Evolutionary conservation across 768 basidiomycete species (phyloP), one percentile per base, ranked within the genome.

Genomic region (Suillus luteus): DNA sequence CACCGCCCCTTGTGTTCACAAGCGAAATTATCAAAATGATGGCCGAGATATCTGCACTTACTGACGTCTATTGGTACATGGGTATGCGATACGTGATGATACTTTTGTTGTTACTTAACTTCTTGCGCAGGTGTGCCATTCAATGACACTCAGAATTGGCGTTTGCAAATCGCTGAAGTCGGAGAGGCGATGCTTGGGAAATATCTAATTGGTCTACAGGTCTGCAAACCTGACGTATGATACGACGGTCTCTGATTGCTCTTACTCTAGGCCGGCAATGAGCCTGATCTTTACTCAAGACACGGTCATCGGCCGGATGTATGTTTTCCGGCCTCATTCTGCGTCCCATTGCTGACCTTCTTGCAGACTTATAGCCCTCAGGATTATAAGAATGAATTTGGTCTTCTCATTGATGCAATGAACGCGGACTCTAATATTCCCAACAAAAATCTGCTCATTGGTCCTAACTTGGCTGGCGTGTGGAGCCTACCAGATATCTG

Each of bases 271-370:
- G 83, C 86, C 1, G 90, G 87, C 2, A 92, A 93, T 71, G 91
- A 93, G 75, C 91, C 91, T 17, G 91, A 94, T 78, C 82, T 92
- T 66, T 93, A 88, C 66, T 75, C 80, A 11, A 78, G 76, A 41
- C 79, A 80, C 65, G 72, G 75, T 14, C 78, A 78, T 52, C 74
- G 81, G 22, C 62, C 70, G 0, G 62, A 60, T 1, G 68, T 70
- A 44, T 12, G 52, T 27, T 24, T n/a, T 33, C 5, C 27, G 14
- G 15, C 4, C 22, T n/a, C 9, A 11, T 14, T 24, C n/a, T 35
- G 24, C 14, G 10, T 27, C 17, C 17, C 19, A 8, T n/a, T 27
- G n/a, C 48, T 59, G 9, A 72, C 11, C 24, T 19, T 5, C 9
- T 8, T 80, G 44, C n/a, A 69, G 69, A n/a, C 64, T 3, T 73